Base-by-base conservation (phyloP, 2,329 filamentous ascomycete genomes). In the Hypoxylon sp. region DNA sequence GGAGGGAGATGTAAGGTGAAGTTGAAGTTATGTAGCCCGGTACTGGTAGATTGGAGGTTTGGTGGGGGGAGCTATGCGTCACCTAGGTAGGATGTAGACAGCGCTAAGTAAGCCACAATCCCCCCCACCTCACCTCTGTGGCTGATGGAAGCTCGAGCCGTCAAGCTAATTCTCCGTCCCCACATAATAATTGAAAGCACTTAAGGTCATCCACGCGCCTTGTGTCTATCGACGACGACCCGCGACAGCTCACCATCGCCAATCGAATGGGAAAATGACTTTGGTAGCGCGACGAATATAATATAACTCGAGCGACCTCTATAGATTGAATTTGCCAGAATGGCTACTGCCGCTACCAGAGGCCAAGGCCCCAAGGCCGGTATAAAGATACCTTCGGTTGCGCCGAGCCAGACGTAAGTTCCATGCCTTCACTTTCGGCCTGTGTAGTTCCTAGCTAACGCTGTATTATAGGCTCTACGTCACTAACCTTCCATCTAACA, bases 401-500 rank as follows among this genome's bases (percentile, higher is more conserved):
- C 89, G 64, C 90, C 91, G 46, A 94, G 92, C 73, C 91, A 93
- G 79, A 93, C 91, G 88, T 91, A 77, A 81, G 89, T 81, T 55
- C 54, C 50, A 24, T 28, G 26, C 34, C 59, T 65, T 13, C 66
- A 65, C 30, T 70, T 68, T 30, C 62, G 43, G 6, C 20, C 26
- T 57, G 11, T 15, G 7, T 46, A 13, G 8, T 44, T 44, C 26
- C 30, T 39, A 22, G 39, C 55, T 67, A 44, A 68, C 17, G 26
- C 37, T 49, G 30, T 59, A 15, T 20, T 39, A 68, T 72, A 96
- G 92, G 8, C 86, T 99, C 67, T 99, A 98, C 76, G 85, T 97
- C 72, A 91, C 89, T 54, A 97, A 97, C 73, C 85, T 99, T 2
- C 86, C 86, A 0, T 93, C 92, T 20, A 87, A 93, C 65, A 97